These are phyloP conservation scores for Litsea cubeba DNA, from an alignment of 164 flowering plant genomes.

Conservation along the genomic window DNA sequence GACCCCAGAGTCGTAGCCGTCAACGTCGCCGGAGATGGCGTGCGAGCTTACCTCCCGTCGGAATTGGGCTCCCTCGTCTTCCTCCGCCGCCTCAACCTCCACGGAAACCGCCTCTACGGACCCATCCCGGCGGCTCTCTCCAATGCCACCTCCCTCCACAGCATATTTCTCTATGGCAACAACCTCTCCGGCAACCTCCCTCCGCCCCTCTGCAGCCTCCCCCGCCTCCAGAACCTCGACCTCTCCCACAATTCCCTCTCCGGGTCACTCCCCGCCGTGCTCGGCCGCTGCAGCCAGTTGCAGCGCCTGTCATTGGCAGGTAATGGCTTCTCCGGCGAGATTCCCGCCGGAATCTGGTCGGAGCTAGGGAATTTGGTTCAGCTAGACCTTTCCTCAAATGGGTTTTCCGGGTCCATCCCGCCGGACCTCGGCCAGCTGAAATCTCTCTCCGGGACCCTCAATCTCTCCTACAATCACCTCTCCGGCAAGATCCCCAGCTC, in stretches of 20 bases:
- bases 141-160: conserved; percentile 79
- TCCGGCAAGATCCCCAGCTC: conserved; percentile 64
- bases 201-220: conserved; percentile 52
- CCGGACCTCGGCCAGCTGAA: conserved; percentile 58
- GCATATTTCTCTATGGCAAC: conserved; percentile 65
- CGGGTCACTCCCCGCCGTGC: conserved; percentile 39
- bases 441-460: conserved; percentile 65
- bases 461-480: conserved; percentile 68
- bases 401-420: conserved; percentile 61
- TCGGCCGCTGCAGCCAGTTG: conserved; percentile 49
- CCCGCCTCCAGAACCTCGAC: conserved; percentile 75
- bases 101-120: conserved; percentile 58
- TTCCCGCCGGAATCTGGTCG: conserved; percentile 65
- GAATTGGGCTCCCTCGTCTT: conserved; percentile 57
- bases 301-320: conserved; percentile 60
- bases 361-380: conserved; percentile 49
- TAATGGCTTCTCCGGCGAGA: conserved; percentile 57
- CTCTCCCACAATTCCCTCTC: conserved; percentile 64
- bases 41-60: conserved; percentile 78
- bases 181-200: conserved; percentile 76
- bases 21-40: conserved; percentile 46
- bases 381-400: conserved; percentile 69
- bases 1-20: conserved; percentile 76
- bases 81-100: conserved; percentile 81
- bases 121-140: conserved; percentile 64